Base-by-base conservation (phyloP, 1,284 basidiomycete genomes). In the Marasmius tenuissimus region DNA sequence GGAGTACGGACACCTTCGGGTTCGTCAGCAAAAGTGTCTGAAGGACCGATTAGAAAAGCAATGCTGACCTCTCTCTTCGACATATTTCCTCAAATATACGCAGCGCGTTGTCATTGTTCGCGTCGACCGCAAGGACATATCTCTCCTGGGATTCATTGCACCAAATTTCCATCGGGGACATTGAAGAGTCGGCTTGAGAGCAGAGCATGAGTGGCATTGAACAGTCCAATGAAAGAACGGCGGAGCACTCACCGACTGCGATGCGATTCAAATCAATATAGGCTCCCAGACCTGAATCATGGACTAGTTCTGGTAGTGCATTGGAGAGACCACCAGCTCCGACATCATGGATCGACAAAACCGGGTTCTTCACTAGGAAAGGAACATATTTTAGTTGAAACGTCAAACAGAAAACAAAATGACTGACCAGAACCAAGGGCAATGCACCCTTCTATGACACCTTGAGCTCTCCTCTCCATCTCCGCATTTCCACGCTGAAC, bases 151-250 rank as follows among this genome's bases (percentile, higher is more conserved):
- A 93, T 78, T 99, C 97, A 76, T 99, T 99, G 76, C 97, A 99
- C 97, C 97, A 99, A 64, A 99, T 98, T 79, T 98, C 97, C 96
- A 99, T 98, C 0, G 97, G 97, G 9, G 93, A 96, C 94, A 99
- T 95, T 52, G 91, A 89, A 37, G 86, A 83, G 75, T 99, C 97
- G 42, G 95, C 97, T 51, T 98, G 87, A 33, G 94, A 85, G 8
- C 99, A 89, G 68, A 98, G 93, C 18, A 97, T 84, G 9, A 33
- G 27, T 33, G 10, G 4, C 5, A n/a, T 37, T 11, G 20, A 11
- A 16, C 16, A 22, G 27, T 33, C 22, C 11, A 9, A 33, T 22
- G 8, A 3, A 20, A 20, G 3, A 51, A 33, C 2, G 16, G 7
- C 27, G 27, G 8, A 27, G 2, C 45, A n/a, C 45, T 47, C 14